These are phyloP conservation scores for Omphalea diandra DNA, from an alignment of 441 rosid species.

Conservation along the genomic window DNA sequence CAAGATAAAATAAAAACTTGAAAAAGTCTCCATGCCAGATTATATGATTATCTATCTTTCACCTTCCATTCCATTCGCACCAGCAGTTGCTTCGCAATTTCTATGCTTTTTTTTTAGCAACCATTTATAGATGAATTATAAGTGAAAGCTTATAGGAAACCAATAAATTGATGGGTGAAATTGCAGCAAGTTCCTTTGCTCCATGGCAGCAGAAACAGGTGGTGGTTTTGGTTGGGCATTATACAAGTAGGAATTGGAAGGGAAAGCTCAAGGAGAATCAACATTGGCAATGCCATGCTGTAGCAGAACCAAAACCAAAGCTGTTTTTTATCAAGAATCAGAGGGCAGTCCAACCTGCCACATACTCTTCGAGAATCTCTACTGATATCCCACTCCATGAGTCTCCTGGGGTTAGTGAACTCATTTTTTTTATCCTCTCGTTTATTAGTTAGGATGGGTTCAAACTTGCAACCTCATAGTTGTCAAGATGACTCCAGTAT, in stretches of 20 bases:
- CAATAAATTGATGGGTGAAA: conserved; percentile 45
- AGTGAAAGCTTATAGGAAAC: not conserved
- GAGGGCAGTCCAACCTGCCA: conserved; percentile 47
- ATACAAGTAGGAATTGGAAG: conserved; percentile 20
- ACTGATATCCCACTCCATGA: conserved; percentile 87
- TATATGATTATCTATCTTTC: not conserved
- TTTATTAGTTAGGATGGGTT: too few species aligned
- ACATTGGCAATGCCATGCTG: conserved; percentile 29
- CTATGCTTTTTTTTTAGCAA: not conserved
- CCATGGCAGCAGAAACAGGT: too few species aligned
- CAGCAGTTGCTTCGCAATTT: not conserved
- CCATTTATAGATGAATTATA: not conserved
- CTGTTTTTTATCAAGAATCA: conserved; percentile 35
- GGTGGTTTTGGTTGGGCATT: too few species aligned
- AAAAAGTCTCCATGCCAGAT: too few species aligned
- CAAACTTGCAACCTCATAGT: too few species aligned
- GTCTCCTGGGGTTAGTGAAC: conserved; percentile 75
- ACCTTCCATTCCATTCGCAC: not conserved
- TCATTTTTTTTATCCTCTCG: not conserved
- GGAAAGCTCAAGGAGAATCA: conserved; percentile 22
- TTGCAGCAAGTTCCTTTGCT: conserved; percentile 25
- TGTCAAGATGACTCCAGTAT: too few species aligned
- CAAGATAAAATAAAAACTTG: not conserved
- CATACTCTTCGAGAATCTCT: conserved; percentile 61
- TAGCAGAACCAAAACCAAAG: conserved; percentile 6